phyloP scores from a whole-genome alignment of 2,329 filamentous ascomycete genomes.

The Massarina eburnea region DNA sequence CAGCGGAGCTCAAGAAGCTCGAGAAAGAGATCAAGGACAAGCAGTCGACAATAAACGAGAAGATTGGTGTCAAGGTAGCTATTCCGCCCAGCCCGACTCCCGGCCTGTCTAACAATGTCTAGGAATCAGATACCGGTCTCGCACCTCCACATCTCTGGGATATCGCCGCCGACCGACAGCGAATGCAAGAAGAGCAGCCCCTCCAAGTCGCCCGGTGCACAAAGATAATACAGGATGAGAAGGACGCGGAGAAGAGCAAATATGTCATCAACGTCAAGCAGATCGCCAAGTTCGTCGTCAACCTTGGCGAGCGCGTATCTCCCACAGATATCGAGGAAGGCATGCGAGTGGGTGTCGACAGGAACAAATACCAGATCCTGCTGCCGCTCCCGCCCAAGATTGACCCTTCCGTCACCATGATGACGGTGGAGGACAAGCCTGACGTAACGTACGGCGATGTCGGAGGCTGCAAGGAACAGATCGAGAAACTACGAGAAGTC shows the following conservation, averaged over 20 bases:
- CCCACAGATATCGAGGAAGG: constrained; percentile 99
- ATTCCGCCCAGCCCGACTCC: not conserved
- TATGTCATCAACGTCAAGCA: constrained; percentile 99
- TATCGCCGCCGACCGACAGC: constrained; percentile 93
- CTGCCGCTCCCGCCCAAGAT: constrained; percentile 96
- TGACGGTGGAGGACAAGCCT: constrained; percentile 99
- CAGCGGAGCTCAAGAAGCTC: constrained; percentile 89
- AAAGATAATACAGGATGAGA: constrained; percentile 97
- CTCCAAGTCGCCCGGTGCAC: constrained; percentile 97
- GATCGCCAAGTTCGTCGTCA: constrained; percentile 98
- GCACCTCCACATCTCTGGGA: constrained; percentile 99
- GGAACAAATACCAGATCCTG: constrained; percentile 99
- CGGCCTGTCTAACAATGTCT: constrained; percentile 13
- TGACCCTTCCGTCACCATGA: constrained; percentile 98
- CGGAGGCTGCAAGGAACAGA: constrained; percentile 98
- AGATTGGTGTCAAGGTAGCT: constrained; percentile 81
- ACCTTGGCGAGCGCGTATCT: constrained; percentile 93
- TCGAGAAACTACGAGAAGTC: constrained; percentile 97
- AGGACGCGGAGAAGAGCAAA: constrained; percentile 97
- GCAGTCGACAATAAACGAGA: constrained; percentile 96
- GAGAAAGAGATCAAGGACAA: constrained; percentile 99
- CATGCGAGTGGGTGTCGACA: constrained; percentile 97
- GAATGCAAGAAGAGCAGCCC: constrained; percentile 97
- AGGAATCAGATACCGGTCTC: constrained; percentile 98
- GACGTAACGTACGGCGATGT: constrained; percentile 99